Evolutionary conservation across 768 basidiomycete species (phyloP), one percentile per base, ranked within the genome.

Genomic region (Termitomyces sp.): DNA sequence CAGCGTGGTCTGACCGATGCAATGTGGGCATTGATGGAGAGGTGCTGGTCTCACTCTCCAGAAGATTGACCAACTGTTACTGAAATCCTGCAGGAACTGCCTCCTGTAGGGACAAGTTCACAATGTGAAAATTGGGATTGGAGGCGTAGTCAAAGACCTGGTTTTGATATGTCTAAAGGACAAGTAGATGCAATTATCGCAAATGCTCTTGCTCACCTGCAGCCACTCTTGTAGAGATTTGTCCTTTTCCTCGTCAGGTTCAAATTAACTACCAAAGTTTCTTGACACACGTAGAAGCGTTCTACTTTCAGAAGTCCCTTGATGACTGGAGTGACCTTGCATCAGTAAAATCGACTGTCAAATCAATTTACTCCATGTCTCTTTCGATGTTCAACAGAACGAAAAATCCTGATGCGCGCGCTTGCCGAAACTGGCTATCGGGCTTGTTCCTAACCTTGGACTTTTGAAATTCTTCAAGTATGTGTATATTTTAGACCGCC

Each of bases 11-110:
- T 56, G 33, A 56, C 48, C 1, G 48, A 56, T 42, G 2, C 7
- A 1, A 44, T 56, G 17, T 56, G 55, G 55, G 23, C 5, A 23
- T 44, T 56, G 41, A 50, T 56, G 42, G 30, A 50, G 41, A 50
- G 14, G 17, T 56, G 55, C 26, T 50, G 55, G 55, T 49, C 47
- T 31, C 14, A 40, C 0, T 31, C 30, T 2, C 48, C 55, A 17
- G 47, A n/a, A 44, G 1, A 44, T 7, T 41, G 55, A 23, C 55
- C 55, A 42, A 56, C 40, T 43, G 41, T 33, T 14, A 7, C 17
- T 42, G 41, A 50, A 28, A 44, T 56, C 8, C 9, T 50, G 21
- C 41, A 33, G 12, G 26, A 11, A 23, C 49, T 56, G 2, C 55
- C 47, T 0, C 12, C 28, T 17, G 10, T n/a, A 37, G 21, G 7